A percentile compares a stretch with the other conserved stretches of the same genome.
Conservation (phyloP, 1,284 basidiomycete genomes). For the Tylopilus orsonianus region DNA sequence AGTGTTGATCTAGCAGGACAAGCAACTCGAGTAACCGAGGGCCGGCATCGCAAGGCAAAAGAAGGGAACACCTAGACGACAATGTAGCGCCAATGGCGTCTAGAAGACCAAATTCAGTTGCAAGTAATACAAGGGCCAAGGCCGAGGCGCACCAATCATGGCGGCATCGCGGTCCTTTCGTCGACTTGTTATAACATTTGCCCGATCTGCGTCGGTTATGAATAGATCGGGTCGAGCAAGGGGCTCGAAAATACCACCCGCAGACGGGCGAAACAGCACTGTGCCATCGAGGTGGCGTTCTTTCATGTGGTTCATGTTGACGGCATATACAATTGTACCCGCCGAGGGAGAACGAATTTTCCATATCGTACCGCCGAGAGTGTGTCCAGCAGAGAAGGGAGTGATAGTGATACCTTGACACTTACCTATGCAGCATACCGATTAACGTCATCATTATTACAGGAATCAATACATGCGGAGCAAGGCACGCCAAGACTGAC, state of each 20-base stretch:
- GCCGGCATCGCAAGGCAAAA: conserved; percentile 93
- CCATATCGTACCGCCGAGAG: conserved; percentile 97
- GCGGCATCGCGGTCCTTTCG: conserved; percentile 90
- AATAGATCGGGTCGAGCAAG: conserved; percentile 88
- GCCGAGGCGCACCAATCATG: conserved; percentile 66
- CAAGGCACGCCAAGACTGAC: conserved; percentile 42
- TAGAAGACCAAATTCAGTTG: conserved; percentile 10
- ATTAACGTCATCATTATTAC: conserved; percentile 4
- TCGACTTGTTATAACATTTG: conserved; percentile 79
- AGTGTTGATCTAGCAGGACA: conserved; percentile 95
- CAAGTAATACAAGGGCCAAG: not conserved
- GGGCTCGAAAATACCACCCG: conserved; percentile 83
- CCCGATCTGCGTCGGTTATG: conserved; percentile 90
- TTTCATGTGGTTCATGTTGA: conserved; percentile 95
- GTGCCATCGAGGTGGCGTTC: conserved; percentile 97
- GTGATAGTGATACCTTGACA: conserved; percentile 93
- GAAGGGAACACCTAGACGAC: conserved; percentile 73
- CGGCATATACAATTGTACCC: conserved; percentile 94
- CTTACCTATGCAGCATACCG: conserved; percentile 55
- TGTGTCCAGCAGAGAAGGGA: conserved; percentile 95
- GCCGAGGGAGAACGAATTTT: conserved; percentile 96
- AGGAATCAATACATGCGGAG: conserved; percentile 6
- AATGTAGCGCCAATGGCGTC: conserved; percentile 80
- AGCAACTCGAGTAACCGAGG: conserved; percentile 92
- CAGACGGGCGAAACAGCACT: conserved; percentile 71